A percentile compares a stretch with the other conserved stretches of the same genome.
Conservation (phyloP, 805 yeast species). For the Metschnikowia chrysomelidarum region DNA sequence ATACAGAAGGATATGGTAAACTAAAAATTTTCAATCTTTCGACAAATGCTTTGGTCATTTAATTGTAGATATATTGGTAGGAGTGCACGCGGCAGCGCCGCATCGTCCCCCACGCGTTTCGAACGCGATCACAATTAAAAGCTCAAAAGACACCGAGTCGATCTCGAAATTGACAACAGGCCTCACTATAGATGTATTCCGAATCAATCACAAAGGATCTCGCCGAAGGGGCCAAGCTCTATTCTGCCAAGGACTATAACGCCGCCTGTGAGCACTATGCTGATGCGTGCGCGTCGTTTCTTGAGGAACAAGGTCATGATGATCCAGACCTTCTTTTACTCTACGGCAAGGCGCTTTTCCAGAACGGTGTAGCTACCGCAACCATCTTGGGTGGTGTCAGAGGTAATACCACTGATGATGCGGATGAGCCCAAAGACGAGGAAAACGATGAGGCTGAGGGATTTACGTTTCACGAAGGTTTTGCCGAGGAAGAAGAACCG, state of each 20-base stretch:
- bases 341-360: conserved; percentile 80
- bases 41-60: too few relatives aligned
- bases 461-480: too few relatives aligned
- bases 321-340: conserved; percentile 73
- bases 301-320: conserved; percentile 49
- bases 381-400: conserved; percentile 61
- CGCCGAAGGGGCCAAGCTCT: conserved; percentile 60
- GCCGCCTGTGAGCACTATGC: conserved; percentile 69
- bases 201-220: conserved; percentile 23
- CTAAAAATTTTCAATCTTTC: too few relatives aligned
- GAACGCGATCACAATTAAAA: too few relatives aligned
- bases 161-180: too few relatives aligned
- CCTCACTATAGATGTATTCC: conserved; percentile 19
- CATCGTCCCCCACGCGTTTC: too few relatives aligned
- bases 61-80: too few relatives aligned
- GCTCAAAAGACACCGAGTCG: too few relatives aligned
- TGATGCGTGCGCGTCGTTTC: conserved; percentile 62
- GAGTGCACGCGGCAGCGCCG: too few relatives aligned
- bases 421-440: conserved; percentile 15
- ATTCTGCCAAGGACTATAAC: conserved; percentile 64
- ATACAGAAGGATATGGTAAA: too few relatives aligned
- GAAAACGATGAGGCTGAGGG: conserved; percentile 11
- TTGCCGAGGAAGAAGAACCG: conserved; percentile 16
- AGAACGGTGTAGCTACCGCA: conserved; percentile 68
- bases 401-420: conserved; percentile 9